Evolutionary conservation across 2,329 filamentous ascomycete genomes (phyloP), one percentile per base, ranked within the genome.

Genomic region (Penicillium glabrum): DNA sequence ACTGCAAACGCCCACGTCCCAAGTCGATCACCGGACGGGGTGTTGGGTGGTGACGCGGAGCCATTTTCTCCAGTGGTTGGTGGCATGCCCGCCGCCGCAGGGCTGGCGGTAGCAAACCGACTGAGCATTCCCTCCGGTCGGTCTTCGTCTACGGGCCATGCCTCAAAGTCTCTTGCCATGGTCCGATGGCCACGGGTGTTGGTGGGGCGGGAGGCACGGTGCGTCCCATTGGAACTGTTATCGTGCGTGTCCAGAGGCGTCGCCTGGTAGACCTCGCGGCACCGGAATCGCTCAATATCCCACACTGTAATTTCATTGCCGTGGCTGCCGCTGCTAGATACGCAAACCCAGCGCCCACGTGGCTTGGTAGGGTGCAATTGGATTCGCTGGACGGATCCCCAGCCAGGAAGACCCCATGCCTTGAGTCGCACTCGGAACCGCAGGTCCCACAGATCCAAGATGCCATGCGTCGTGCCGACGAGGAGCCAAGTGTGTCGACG

Each of bases 371-470:
- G 91, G 68, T 96, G 91, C 1, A 96, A 80, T 55, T 86, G 83
- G 16, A 99, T 81, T 31, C 91, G 84, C 66, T 93, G 89, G 60
- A 98, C 91, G 19, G 90, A 82, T 1, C 88, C 86, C 58, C 90
- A 90, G 23, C 90, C 91, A 0, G 90, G 87, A 27, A 97, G 83
- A 1, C 91, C 91, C 91, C 93, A 98, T 14, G 88, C 90, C 72
- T 90, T 92, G 24, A 98, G 80, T 23, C 91, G 86, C 66, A 98
- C 84, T 63, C 87, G 89, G 80, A 99, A 99, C n/a, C 95, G 89
- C 41, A 99, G 81, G 74, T 99, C 95, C 95, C 95, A 99, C 1
- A 99, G 82, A 70, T 96, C 90, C 8, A 99, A 80, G 27, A 98
- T 88, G 35, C 96, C 95, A 70, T 98, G 93, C 0, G 91, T 91